These are phyloP conservation scores for Talaromyces liani DNA, from an alignment of 495 filamentous ascomycete genomes.

Conservation along the genomic window DNA sequence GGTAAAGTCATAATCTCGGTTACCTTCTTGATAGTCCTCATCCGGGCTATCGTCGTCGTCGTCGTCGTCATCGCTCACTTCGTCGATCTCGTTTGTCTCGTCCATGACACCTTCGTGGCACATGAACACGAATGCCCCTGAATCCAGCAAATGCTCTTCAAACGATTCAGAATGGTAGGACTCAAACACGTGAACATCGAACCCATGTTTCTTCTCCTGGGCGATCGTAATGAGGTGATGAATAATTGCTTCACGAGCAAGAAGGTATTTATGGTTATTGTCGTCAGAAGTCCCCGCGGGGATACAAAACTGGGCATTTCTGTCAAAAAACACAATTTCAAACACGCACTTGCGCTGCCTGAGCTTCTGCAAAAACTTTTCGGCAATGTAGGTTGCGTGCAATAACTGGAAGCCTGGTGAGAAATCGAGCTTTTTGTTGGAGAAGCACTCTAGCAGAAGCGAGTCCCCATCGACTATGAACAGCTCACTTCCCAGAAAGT, in stretches of 20 bases:
- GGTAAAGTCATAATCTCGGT: background rate
- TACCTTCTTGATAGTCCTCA: background rate
- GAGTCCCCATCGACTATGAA: slow-evolving; percentile 73
- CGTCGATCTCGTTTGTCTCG: background rate
- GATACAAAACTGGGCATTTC: slow-evolving; percentile 15
- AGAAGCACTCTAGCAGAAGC: slow-evolving; percentile 53
- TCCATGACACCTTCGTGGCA: slow-evolving; percentile 45
- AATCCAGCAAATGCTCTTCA: slow-evolving; percentile 38
- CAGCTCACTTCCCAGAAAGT: slow-evolving; percentile 64
- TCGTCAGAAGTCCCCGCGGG: slow-evolving; percentile 8
- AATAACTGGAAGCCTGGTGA: slow-evolving; percentile 60
- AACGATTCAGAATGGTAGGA: slow-evolving; percentile 40
- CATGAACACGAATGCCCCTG: slow-evolving; percentile 60
- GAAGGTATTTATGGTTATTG: slow-evolving; percentile 29
- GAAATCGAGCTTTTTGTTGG: slow-evolving; percentile 54
- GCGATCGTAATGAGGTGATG: slow-evolving; percentile 45
- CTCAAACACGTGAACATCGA: slow-evolving; percentile 39
- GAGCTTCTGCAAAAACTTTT: slow-evolving; percentile 54
- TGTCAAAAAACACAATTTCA: slow-evolving; percentile 60
- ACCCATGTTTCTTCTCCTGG: slow-evolving; percentile 19
- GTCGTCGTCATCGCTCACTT: background rate
- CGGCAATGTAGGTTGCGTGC: slow-evolving; percentile 61
- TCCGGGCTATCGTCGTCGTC: background rate
- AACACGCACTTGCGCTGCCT: slow-evolving; percentile 57
- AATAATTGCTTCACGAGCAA: slow-evolving; percentile 55